A percentile compares a stretch with the other conserved stretches of the same genome.
These are phyloP conservation scores for Geotrichum carabidarum DNA, from an alignment of 1,139 yeast species.

Conservation along the genomic window DNA sequence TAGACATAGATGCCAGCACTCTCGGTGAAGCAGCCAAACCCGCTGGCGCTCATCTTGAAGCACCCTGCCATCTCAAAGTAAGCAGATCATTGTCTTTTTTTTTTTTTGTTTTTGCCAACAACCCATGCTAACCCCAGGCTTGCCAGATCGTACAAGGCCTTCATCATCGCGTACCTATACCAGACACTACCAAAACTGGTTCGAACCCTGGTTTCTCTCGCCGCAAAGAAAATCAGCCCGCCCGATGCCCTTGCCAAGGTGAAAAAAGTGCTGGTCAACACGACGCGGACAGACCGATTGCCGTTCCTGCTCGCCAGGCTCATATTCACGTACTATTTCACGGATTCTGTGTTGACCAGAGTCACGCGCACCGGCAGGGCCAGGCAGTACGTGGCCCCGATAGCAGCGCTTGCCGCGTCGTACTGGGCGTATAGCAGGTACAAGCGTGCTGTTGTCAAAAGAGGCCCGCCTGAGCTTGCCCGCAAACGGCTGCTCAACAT, in stretches of 20 bases:
- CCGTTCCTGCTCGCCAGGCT: conserved; percentile 37
- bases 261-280: conserved; percentile 27
- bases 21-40: too few relatives aligned
- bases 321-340: conserved; percentile 17
- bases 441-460: conserved; percentile 19
- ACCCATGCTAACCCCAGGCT: too few relatives aligned
- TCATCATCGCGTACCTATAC: conserved; percentile 40
- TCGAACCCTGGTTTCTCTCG: conserved; percentile 19
- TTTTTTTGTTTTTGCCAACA: too few relatives aligned
- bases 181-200: conserved; percentile 38
- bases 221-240: conserved; percentile 27
- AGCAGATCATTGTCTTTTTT: not conserved
- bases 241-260: conserved; percentile 21
- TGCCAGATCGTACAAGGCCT: conserved; percentile 33
- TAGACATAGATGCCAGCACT: too few relatives aligned
- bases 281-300: conserved; percentile 35
- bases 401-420: conserved; percentile 21
- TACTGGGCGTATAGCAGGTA: conserved; percentile 20
- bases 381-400: conserved; percentile 8
- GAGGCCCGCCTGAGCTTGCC: conserved; percentile 22
- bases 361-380: conserved; percentile 22
- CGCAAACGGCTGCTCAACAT: conserved; percentile 13
- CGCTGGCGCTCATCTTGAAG: not conserved
- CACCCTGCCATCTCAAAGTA: conserved; percentile 1
- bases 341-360: conserved; percentile 31